Base-by-base conservation (phyloP, 2,329 filamentous ascomycete genomes). In the Metarhizium rileyi region DNA sequence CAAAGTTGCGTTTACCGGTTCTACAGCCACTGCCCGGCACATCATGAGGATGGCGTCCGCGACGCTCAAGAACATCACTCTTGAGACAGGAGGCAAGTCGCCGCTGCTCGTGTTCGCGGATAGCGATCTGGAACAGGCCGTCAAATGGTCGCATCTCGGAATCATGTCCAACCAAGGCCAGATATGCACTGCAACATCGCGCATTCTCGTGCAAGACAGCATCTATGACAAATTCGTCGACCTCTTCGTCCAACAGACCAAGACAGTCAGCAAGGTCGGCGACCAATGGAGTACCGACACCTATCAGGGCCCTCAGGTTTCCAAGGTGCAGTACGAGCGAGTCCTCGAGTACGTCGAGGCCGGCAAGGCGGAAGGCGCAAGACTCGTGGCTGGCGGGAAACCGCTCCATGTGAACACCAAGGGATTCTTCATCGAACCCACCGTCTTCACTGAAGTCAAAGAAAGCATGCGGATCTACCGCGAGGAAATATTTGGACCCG, bases 401-500 rank as follows among this genome's bases (percentile, higher is more conserved):
- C 70, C 89, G 1, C 70, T 76, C 18, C 66, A 75, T 2, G 86
- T 86, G 12, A 53, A 63, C 8, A 69, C 68, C n/a, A 71, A 70
- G 57, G 71, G 71, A 2, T 74, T 62, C 60, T 74, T 72, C 52
- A 65, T 74, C 46, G 65, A 70, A 54, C 71, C 71, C 1, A 73
- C 71, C 3, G 61, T 74, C 28, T 71, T 73, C 54, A 69, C 68
- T 6, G 61, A 66, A 9, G 70, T 73, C 1, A 66, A 61, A 4
- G 55, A 63, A 16, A 54, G 61, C 18, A 73, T 73, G 70, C 61
- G 59, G 5, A 68, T 74, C 63, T 81, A 87, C 70, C 78, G 86
- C 68, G 86, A 90, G 71, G 87, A 93, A 72, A 90, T 91, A 67
- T 93, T 93, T 66, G 87, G 87, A 55, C 87, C 87, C 50, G 87